These are phyloP conservation scores for Elaeagnus macrophylla DNA, from an alignment of 306 rosid species.

Conservation along the genomic window DNA sequence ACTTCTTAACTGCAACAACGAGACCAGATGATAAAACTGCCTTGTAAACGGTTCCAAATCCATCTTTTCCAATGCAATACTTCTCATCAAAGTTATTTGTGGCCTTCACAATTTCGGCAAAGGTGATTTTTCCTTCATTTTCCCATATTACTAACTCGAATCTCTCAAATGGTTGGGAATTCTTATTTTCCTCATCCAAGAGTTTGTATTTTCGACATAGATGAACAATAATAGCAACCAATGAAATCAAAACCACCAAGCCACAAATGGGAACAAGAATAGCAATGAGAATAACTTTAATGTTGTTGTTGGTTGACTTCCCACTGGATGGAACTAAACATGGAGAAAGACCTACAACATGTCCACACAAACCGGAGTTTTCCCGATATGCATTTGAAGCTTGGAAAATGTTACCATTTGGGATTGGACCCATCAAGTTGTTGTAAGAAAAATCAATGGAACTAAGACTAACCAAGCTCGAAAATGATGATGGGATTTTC, in stretches of 20 bases:
- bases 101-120: slow-evolving; percentile 39
- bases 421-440: slow-evolving; percentile 12
- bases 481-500: slow-evolving; percentile 30
- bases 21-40: no score
- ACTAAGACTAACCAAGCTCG: slow-evolving; percentile 29
- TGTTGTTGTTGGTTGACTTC: slow-evolving; percentile 12
- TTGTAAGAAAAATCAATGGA: slow-evolving; percentile 41
- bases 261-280: no score
- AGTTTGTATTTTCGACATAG: slow-evolving; percentile 1
- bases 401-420: slow-evolving; percentile 7
- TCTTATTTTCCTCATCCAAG: slow-evolving; percentile 19
- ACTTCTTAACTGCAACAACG: slow-evolving; percentile 42
- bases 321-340: slow-evolving; percentile 9
- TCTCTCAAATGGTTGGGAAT: background rate
- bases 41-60: no score
- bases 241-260: slow-evolving; percentile 10
- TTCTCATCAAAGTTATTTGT: no score
- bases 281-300: slow-evolving; percentile 23
- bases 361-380: slow-evolving; percentile 49
- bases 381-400: slow-evolving; percentile 29
- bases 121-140: slow-evolving; percentile 35
- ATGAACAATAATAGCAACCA: slow-evolving; percentile 7
- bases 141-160: slow-evolving; percentile 23
- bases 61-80: no score
- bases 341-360: slow-evolving; percentile 21